These are phyloP conservation scores for Eragrostis tef DNA, from an alignment of 202 grass and related monocot species.

Conservation along the genomic window DNA sequence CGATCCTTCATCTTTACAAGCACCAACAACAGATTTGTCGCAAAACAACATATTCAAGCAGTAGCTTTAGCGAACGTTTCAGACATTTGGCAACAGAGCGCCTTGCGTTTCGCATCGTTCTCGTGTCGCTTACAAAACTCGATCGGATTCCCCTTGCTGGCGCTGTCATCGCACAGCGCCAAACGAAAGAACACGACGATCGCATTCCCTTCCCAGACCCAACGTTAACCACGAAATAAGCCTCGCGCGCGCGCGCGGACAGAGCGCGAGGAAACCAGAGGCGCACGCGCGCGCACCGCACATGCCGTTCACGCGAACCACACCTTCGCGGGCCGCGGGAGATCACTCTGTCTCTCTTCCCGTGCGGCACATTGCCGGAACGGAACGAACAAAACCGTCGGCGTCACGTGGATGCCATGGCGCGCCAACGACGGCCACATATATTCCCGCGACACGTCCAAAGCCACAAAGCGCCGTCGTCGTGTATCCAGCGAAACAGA, in stretches of 20 bases:
- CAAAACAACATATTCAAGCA: no score
- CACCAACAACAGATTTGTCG: no score
- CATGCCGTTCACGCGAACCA: slow-evolving; percentile 43
- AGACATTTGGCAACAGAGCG: no score
- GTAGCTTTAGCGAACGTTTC: no score
- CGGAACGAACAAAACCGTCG: slow-evolving; percentile 34
- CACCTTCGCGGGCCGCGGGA: slow-evolving; percentile 29
- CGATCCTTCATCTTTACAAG: no score
- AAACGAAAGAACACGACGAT: not conserved
- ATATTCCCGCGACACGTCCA: not conserved
- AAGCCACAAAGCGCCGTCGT: not conserved
- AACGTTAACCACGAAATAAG: not conserved
- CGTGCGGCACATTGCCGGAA: not conserved
- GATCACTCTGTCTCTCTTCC: not conserved
- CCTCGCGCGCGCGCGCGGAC: no score
- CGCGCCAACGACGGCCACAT: not conserved
- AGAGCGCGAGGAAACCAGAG: not conserved
- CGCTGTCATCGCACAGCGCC: not conserved
- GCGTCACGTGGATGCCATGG: slow-evolving; percentile 45
- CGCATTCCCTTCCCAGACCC: not conserved
- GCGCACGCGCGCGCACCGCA: not conserved
- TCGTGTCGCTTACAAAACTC: no score
- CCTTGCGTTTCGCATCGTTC: no score
- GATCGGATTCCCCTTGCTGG: not conserved
- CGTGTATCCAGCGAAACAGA: not conserved